Percentiles rank a stretch among this genome's conserved stretches.
phyloP scores from a whole-genome alignment of 495 filamentous ascomycete species.

The Chaetomium fimeti region DNA sequence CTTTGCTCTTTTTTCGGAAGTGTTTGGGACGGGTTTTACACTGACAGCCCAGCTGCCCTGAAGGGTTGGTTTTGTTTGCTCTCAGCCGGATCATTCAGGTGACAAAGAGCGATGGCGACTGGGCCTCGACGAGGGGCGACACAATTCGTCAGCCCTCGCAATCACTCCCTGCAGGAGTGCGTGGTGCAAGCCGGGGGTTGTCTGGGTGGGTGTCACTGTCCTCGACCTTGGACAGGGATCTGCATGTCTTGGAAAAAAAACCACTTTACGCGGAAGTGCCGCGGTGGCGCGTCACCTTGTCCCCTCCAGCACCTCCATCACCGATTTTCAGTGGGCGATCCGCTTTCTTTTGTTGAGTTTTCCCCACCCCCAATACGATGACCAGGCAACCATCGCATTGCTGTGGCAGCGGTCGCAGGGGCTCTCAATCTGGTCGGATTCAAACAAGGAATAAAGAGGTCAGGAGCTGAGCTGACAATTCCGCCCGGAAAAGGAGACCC shows the following conservation, averaged over 20 bases:
- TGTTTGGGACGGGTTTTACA: background rate
- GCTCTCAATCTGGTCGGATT: slow-evolving; percentile 15
- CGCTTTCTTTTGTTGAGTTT: slow-evolving; percentile 30
- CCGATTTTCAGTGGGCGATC: slow-evolving; percentile 15
- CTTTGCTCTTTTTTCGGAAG: slow-evolving; percentile 12
- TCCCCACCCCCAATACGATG: slow-evolving; percentile 12
- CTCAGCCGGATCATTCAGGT: background rate
- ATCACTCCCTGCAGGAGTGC: slow-evolving; percentile 12
- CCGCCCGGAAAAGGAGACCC: background rate
- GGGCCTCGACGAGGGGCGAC: slow-evolving; percentile 1
- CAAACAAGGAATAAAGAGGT: slow-evolving; percentile 16
- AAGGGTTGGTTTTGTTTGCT: slow-evolving; percentile 11
- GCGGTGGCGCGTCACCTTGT: slow-evolving; percentile 28
- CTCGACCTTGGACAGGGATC: slow-evolving; percentile 29
- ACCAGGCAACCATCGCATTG: slow-evolving; percentile 30
- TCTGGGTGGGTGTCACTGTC: slow-evolving; percentile 9
- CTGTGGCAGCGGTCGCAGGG: slow-evolving; percentile 19
- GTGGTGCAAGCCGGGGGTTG: background rate
- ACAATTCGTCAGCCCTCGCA: slow-evolving; percentile 3
- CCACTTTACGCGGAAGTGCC: slow-evolving; percentile 40
- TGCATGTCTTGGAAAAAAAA: slow-evolving; percentile 30
- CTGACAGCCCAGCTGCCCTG: slow-evolving; percentile 9
- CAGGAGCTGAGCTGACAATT: slow-evolving; percentile 1
- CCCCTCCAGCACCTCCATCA: slow-evolving; percentile 23
- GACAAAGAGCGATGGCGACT: background rate